Evolutionary conservation across 192 early-diverging fungal species (phyloP).

Genomic region (Cetraspora pellucida): DNA sequence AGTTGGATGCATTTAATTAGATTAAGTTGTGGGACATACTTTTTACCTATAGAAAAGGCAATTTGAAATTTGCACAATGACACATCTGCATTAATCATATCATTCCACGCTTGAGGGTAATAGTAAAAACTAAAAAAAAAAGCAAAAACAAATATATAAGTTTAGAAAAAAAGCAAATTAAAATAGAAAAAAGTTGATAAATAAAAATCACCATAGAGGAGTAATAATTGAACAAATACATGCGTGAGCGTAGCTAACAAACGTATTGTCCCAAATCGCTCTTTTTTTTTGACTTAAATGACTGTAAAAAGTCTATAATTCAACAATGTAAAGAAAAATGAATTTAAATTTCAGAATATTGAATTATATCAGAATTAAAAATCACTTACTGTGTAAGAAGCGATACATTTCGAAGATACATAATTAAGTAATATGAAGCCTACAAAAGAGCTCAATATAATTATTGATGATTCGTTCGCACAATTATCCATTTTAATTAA

Average conservation of each 20-base stretch:
- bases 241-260: conserved; percentile 24
- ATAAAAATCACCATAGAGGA: neutral
- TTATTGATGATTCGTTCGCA: conserved; percentile 7
- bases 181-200: neutral
- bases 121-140: conserved; percentile 10
- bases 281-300: conserved; percentile 1
- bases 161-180: neutral
- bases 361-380: neutral
- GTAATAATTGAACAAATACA: conserved; percentile 21
- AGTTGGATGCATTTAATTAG: neutral
- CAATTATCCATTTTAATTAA: conserved; percentile 12
- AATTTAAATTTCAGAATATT: neutral
- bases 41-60: conserved; percentile 22
- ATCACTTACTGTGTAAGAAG: neutral
- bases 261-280: conserved; percentile 12
- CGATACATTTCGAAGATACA: neutral
- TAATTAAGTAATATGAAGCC: conserved; percentile 19
- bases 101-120: conserved; percentile 9
- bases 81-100: conserved; percentile 23
- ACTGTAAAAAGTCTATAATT: neutral
- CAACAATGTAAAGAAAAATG: neutral
- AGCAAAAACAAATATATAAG: neutral
- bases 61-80: conserved; percentile 2
- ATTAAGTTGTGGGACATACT: neutral
- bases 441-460: conserved; percentile 1